These are phyloP conservation scores for Glarea lozoyensis DNA, from an alignment of 495 filamentous ascomycete genomes.

Conservation along the genomic window DNA sequence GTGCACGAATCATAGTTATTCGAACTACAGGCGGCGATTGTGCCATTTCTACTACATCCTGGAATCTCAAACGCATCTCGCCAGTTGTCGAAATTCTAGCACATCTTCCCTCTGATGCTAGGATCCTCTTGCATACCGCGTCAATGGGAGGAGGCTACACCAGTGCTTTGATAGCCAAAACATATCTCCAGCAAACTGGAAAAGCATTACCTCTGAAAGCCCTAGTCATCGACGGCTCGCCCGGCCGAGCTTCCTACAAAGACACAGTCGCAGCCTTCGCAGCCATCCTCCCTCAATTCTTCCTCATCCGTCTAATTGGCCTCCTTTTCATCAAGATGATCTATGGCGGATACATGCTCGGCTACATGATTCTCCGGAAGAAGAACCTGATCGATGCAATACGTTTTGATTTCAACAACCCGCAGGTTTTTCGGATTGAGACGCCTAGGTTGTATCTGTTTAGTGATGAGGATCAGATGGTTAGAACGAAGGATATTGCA, in stretches of 20 bases:
- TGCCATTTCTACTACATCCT: background rate
- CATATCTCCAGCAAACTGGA: constrained; percentile 11
- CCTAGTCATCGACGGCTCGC: constrained; percentile 27
- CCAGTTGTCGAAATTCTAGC: constrained; percentile 13
- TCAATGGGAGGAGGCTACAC: constrained; percentile 35
- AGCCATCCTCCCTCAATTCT: constrained; percentile 14
- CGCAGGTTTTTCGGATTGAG: constrained; percentile 17
- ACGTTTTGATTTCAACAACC: constrained; percentile 21
- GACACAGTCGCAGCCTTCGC: constrained; percentile 31
- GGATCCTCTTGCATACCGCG: constrained; percentile 32
- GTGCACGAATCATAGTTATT: constrained; percentile 26
- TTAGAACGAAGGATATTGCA: constrained; percentile 26
- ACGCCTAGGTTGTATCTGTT: constrained; percentile 28
- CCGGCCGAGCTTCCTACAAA: constrained; percentile 22
- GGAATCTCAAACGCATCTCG: constrained; percentile 8
- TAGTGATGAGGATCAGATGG: constrained; percentile 26
- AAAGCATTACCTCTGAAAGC: constrained; percentile 20
- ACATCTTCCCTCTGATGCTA: constrained; percentile 13
- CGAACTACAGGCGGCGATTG: constrained; percentile 7
- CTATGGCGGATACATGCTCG: constrained; percentile 15
- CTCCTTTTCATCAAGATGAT: constrained; percentile 21
- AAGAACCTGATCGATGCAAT: constrained; percentile 22
- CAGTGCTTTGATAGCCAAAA: constrained; percentile 21
- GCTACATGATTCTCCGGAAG: constrained; percentile 18
- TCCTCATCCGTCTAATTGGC: constrained; percentile 12